Evolutionary conservation across 2,329 filamentous ascomycete genomes (phyloP), one percentile per base, ranked within the genome.

Genomic region (Aspergillus sclerotialis): DNA sequence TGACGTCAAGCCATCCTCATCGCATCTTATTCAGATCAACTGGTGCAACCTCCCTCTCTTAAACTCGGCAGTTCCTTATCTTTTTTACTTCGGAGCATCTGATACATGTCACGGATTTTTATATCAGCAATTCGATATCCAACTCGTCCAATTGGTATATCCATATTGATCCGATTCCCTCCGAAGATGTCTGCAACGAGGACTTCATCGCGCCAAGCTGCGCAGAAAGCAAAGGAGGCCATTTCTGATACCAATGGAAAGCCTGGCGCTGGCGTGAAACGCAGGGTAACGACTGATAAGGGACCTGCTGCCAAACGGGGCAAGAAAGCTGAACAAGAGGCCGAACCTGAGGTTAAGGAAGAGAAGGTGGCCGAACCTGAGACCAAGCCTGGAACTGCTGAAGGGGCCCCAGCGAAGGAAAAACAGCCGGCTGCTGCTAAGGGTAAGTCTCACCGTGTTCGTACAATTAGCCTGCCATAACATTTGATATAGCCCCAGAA

Each of bases 221-320:
- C 64, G 7, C 55, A 56, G 31, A 65, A 66, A 44, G 63, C 64
- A 19, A 65, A 65, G 36, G 53, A 65, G 40, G 60, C 64, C 16
- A 59, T 63, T 37, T 39, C 54, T 30, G 49, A 46, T 38, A 53
- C 49, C 36, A 53, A 52, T 29, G 45, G 45, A 18, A 52, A 45
- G 35, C 42, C 48, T 15, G 17, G 50, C 7, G 44, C 55, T 15
- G 53, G 55, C n/a, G 46, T 50, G 9, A 68, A 68, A 38, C 63
- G 65, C 27, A 68, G 65, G 45, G 58, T 50, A 11, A 33, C 46
- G 2, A 25, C 43, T 4, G 45, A 50, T 15, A 54, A 53, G 6
- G 46, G 32, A 2, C 42, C 52, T 0, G 39, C 50, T 16, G 37
- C 55, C 0, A 71, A 69, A 41, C 60, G 60, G 26, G 63, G 58